Percentiles rank a stretch among this genome's conserved stretches.
Conservation (phyloP, 2,329 filamentous ascomycete genomes). For the Botryotinia calthae region DNA sequence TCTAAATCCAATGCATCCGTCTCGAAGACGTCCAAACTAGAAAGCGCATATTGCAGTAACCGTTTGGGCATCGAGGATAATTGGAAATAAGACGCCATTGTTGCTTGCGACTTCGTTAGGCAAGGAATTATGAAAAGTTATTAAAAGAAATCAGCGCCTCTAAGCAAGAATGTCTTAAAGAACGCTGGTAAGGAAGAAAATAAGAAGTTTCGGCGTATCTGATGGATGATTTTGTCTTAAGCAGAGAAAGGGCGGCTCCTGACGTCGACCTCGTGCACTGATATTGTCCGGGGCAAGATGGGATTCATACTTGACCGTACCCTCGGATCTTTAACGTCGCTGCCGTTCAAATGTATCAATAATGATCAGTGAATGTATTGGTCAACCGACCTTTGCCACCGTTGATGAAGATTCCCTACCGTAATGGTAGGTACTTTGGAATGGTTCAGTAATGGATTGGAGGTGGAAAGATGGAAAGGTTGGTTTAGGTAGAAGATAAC, state of each 20-base stretch:
- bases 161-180: conserved; percentile 1
- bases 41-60: conserved; percentile 81
- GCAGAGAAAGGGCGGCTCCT: conserved; percentile 29
- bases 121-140: background rate
- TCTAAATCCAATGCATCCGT: conserved; percentile 83
- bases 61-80: conserved; percentile 77
- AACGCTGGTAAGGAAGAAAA: background rate
- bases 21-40: conserved; percentile 81
- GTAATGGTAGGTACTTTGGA: background rate
- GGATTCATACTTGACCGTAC: conserved; percentile 18
- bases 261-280: conserved; percentile 32
- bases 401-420: background rate
- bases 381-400: background rate
- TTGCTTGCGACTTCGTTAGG: conserved; percentile 20
- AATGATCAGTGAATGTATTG: background rate
- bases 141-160: conserved; percentile 15
- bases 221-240: conserved; percentile 25
- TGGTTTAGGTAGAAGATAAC: conserved; percentile 14
- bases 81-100: conserved; percentile 40
- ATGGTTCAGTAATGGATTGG: background rate
- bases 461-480: background rate
- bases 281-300: conserved; percentile 13
- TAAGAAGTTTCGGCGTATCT: conserved; percentile 8
- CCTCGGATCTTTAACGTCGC: background rate
- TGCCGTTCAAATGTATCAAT: background rate